These are phyloP conservation scores for Coemansia sp. DNA, from an alignment of 192 early-diverging fungal genomes.

Conservation along the genomic window DNA sequence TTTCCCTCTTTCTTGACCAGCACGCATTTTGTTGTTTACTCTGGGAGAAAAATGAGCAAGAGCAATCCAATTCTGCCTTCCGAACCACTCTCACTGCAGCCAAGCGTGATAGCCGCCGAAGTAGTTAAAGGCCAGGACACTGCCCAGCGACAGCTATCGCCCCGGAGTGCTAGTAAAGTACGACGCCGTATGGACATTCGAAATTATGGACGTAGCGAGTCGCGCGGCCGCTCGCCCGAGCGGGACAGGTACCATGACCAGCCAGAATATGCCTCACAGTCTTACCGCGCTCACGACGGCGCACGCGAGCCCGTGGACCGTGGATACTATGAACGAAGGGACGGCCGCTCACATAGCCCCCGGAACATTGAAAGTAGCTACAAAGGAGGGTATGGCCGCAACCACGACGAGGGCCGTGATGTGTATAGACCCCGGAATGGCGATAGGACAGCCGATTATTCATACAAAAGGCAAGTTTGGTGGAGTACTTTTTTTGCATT, in stretches of 20 bases:
- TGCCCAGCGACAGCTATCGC: conserved; percentile 10
- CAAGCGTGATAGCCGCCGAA: conserved; percentile 27
- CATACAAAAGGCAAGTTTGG: conserved; percentile 18
- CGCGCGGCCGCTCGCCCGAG: conserved; percentile 3
- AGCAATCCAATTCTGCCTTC: conserved; percentile 50
- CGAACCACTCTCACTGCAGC: conserved; percentile 44
- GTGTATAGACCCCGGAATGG: not conserved
- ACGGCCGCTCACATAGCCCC: conserved; percentile 28
- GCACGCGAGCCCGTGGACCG: not conserved
- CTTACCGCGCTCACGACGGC: not conserved
- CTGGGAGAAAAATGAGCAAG: conserved; percentile 27
- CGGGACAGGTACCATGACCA: not conserved
- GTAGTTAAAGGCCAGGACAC: conserved; percentile 10
- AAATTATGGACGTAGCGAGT: conserved; percentile 39
- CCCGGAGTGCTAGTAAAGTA: conserved; percentile 29
- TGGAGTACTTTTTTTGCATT: not conserved
- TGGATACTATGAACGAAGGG: conserved; percentile 2
- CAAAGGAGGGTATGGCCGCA: not conserved
- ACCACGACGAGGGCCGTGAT: not conserved
- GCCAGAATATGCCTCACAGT: not conserved
- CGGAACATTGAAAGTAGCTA: not conserved
- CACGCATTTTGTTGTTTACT: not conserved
- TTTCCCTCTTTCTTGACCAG: not conserved
- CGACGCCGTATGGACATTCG: conserved; percentile 35
- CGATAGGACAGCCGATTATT: not conserved